phyloP scores from a whole-genome alignment of 495 filamentous ascomycete genomes.

The Collariella sp. region DNA sequence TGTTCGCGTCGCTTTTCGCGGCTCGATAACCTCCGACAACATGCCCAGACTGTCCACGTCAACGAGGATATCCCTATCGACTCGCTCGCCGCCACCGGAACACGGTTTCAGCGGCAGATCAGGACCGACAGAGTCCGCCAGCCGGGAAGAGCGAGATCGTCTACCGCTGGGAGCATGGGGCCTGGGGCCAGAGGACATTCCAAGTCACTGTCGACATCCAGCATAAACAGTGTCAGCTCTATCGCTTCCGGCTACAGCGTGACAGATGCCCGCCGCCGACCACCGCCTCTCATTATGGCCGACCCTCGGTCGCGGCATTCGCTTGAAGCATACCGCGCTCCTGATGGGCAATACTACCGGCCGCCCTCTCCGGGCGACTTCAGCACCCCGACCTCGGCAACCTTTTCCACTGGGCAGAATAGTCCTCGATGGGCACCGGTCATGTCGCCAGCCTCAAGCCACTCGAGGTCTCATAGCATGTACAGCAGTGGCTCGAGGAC shows the following conservation, averaged over 20 bases:
- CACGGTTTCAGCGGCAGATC: slow-evolving; percentile 88
- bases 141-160: slow-evolving; percentile 61
- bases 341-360: slow-evolving; percentile 47
- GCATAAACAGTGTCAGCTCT: slow-evolving; percentile 54
- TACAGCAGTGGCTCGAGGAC: slow-evolving; percentile 57
- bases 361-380: slow-evolving; percentile 59
- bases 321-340: slow-evolving; percentile 51
- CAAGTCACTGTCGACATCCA: slow-evolving; percentile 76
- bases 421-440: slow-evolving; percentile 64
- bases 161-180: slow-evolving; percentile 57
- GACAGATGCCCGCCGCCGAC: slow-evolving; percentile 58
- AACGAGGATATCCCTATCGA: slow-evolving; percentile 94
- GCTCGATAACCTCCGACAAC: slow-evolving; percentile 90
- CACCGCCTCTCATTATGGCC: slow-evolving; percentile 79
- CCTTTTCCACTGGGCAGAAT: slow-evolving; percentile 60
- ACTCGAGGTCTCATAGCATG: slow-evolving; percentile 56
- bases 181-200: slow-evolving; percentile 67
- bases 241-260: slow-evolving; percentile 61
- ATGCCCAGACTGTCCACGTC: slow-evolving; percentile 95
- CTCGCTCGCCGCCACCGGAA: slow-evolving; percentile 88
- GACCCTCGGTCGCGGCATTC: slow-evolving; percentile 55
- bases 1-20: slow-evolving; percentile 93
- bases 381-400: slow-evolving; percentile 66
- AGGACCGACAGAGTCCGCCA: slow-evolving; percentile 67
- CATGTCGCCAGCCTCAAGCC: slow-evolving; percentile 58